Conservation (phyloP, 495 filamentous ascomycete species). For the Staphylotrichum longicolle region DNA sequence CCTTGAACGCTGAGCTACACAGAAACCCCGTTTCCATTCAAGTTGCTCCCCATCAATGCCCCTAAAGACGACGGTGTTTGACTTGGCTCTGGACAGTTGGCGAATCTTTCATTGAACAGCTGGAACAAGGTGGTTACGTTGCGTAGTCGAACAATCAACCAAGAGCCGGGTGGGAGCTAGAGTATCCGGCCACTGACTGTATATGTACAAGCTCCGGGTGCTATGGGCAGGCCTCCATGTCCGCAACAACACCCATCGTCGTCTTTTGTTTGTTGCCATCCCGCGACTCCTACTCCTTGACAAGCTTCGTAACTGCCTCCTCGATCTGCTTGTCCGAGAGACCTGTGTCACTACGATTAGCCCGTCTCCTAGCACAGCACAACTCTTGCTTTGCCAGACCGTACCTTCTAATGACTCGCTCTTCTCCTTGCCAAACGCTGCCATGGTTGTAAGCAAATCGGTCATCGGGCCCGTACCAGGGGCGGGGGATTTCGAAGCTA, state of each 20-base stretch:
- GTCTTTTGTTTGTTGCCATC: not conserved
- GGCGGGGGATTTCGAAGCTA: constrained; percentile 13
- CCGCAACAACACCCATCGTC: not conserved
- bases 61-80: no score
- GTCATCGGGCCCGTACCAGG: not conserved
- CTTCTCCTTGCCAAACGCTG: constrained; percentile 87
- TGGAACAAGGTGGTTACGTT: no score
- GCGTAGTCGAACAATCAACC: not conserved
- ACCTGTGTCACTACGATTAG: constrained; percentile 49
- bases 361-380: not conserved
- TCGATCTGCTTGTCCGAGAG: constrained; percentile 91
- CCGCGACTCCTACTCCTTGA: constrained; percentile 52
- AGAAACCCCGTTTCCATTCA: no score
- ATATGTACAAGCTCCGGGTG: constrained; percentile 19
- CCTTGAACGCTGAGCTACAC: no score
- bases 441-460: not conserved
- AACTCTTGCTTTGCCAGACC: not conserved
- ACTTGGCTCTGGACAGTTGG: no score
- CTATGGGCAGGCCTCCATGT: constrained; percentile 13
- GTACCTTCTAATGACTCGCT: constrained; percentile 75
- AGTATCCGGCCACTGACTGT: not conserved
- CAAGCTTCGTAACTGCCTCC: constrained; percentile 76
- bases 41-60: no score
- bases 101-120: no score
- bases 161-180: not conserved